These are phyloP conservation scores for Nyssa sinensis DNA, from an alignment of 148 eudicot species.

Conservation along the genomic window DNA sequence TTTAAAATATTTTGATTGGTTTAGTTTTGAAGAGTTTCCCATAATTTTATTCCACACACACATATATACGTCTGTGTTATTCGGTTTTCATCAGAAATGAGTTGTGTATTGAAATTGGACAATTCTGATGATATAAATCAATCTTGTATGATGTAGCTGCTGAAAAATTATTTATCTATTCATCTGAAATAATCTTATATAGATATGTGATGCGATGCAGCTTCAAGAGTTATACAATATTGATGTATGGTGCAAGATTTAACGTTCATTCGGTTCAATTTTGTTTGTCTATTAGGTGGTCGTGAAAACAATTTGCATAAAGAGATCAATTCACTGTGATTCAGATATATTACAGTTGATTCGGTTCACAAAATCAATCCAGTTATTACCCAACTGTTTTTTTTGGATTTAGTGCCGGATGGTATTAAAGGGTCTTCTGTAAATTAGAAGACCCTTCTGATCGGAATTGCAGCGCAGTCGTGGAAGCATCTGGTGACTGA, in stretches of 20 bases:
- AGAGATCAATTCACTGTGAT: conserved; percentile 13
- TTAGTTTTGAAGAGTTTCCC: background rate
- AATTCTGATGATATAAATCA: no score
- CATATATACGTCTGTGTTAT: background rate
- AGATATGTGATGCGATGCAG: no score
- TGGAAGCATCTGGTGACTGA: conserved; percentile 8
- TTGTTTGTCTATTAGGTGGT: conserved; percentile 5
- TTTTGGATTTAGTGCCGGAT: background rate
- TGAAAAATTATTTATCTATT: no score
- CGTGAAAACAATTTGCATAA: conserved; percentile 3
- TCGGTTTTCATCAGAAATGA: background rate
- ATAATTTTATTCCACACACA: background rate
- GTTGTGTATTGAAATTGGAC: background rate
- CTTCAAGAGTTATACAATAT: background rate
- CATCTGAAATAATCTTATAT: background rate
- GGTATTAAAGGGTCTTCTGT: conserved; percentile 21
- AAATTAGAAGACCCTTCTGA: conserved; percentile 14
- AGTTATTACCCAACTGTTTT: conserved; percentile 10
- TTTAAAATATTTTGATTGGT: background rate
- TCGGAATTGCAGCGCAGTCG: background rate
- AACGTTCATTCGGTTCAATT: background rate
- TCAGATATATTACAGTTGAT: conserved; percentile 8
- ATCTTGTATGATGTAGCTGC: no score
- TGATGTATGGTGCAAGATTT: background rate
- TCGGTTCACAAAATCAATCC: conserved; percentile 18